phyloP scores from a whole-genome alignment of 2,329 filamentous ascomycete genomes.

The Xylariaceae sp. region DNA sequence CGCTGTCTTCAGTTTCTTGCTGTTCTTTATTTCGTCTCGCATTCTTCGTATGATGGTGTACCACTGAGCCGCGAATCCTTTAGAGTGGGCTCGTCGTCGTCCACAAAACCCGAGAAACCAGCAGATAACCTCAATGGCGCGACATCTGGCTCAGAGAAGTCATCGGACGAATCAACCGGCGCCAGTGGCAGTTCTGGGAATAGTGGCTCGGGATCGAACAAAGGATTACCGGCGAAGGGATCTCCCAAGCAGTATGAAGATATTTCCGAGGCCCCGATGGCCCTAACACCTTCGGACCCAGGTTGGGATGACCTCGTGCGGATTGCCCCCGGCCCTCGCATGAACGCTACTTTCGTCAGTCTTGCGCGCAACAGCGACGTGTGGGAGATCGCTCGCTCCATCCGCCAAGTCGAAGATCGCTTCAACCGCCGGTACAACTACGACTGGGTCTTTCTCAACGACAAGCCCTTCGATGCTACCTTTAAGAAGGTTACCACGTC shows the following conservation, averaged over 20 bases:
- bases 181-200: constrained; percentile 22
- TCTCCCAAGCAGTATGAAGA: constrained; percentile 40
- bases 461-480: constrained; percentile 86
- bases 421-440: constrained; percentile 98
- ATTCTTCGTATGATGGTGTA: constrained; percentile 52
- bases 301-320: constrained; percentile 56
- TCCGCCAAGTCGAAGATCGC: constrained; percentile 94
- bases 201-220: constrained; percentile 30
- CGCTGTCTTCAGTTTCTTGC: constrained; percentile 56
- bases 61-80: constrained; percentile 47
- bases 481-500: constrained; percentile 92
- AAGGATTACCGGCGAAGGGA: constrained; percentile 33
- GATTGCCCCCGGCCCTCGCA: constrained; percentile 68
- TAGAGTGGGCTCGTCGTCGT: constrained; percentile 28
- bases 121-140: constrained; percentile 25
- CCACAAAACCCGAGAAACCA: constrained; percentile 36
- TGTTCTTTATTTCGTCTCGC: constrained; percentile 81
- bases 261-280: constrained; percentile 50
- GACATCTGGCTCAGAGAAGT: constrained; percentile 35
- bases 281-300: constrained; percentile 54
- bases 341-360: constrained; percentile 98
- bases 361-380: constrained; percentile 90
- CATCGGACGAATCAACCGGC: constrained; percentile 19
- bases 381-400: constrained; percentile 96
- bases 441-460: constrained; percentile 99